Evolutionary conservation across 768 basidiomycete genomes (phyloP).

Genomic region (Gautieria morchelliformis): DNA sequence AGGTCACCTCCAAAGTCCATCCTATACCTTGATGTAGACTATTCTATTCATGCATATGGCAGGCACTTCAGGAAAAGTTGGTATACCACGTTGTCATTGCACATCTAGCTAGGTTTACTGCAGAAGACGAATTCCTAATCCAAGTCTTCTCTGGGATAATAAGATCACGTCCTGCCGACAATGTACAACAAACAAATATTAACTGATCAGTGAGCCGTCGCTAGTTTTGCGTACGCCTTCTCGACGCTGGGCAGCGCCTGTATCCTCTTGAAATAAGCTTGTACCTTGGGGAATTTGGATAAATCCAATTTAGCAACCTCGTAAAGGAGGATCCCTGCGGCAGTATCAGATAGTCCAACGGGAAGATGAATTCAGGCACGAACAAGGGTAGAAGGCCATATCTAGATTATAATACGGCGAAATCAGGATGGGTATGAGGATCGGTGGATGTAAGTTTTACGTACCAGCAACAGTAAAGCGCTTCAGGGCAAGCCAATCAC

Average conservation of each 20-base stretch:
- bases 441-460: background rate
- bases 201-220: too few species aligned
- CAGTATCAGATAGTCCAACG: background rate
- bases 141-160: too few species aligned
- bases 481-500: background rate
- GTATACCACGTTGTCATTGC: too few species aligned
- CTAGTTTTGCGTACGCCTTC: background rate
- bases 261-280: background rate
- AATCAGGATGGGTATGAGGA: too few species aligned
- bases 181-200: too few species aligned
- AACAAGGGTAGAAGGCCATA: background rate
- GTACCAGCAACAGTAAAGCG: slow-evolving; percentile 3
- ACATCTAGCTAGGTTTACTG: too few species aligned
- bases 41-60: too few species aligned
- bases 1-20: too few species aligned
- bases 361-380: background rate
- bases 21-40: too few species aligned
- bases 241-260: background rate
- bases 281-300: background rate
- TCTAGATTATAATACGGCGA: background rate
- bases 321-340: background rate
- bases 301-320: background rate
- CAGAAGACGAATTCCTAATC: too few species aligned
- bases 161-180: too few species aligned
- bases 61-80: too few species aligned